Conservation (phyloP, 495 filamentous ascomycete species). For the Lasiosphaeria hispida region DNA sequence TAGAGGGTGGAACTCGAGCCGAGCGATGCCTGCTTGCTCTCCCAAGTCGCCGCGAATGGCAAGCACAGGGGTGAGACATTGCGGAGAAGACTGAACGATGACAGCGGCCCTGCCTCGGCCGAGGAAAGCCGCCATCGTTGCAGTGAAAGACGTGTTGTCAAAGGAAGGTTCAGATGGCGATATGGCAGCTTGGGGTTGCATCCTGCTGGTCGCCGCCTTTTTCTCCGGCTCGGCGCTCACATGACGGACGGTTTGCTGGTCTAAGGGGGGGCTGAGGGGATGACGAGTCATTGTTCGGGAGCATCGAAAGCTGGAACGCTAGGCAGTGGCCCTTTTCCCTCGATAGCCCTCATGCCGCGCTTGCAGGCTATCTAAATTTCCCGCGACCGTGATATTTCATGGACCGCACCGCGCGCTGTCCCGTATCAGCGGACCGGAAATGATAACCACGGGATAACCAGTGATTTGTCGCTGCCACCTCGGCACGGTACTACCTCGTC, state of each 20-base stretch:
- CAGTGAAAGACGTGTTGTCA: too few relatives aligned
- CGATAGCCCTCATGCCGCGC: too few relatives aligned
- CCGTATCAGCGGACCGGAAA: constrained; percentile 10
- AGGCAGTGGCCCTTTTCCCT: too few relatives aligned
- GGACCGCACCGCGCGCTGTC: neutral
- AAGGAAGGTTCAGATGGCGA: too few relatives aligned
- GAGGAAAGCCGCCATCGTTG: too few relatives aligned
- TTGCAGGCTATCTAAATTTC: neutral
- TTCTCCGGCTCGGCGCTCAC: too few relatives aligned
- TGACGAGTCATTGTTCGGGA: too few relatives aligned
- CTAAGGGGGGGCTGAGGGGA: too few relatives aligned
- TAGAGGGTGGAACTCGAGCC: neutral
- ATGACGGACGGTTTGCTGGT: too few relatives aligned
- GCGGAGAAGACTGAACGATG: constrained; percentile 1
- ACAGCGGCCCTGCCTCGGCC: neutral
- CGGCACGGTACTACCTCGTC: neutral
- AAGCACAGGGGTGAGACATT: constrained; percentile 2
- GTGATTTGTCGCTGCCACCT: constrained; percentile 9
- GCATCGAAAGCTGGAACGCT: too few relatives aligned
- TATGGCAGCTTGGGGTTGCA: too few relatives aligned
- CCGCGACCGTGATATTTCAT: neutral
- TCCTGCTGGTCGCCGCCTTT: too few relatives aligned
- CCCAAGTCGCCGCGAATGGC: neutral
- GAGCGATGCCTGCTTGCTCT: neutral
- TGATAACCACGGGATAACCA: neutral